A percentile compares a stretch with the other conserved stretches of the same genome.
Conservation (phyloP, 139 green algal genomes). For the Ettlia oleoabundans region DNA sequence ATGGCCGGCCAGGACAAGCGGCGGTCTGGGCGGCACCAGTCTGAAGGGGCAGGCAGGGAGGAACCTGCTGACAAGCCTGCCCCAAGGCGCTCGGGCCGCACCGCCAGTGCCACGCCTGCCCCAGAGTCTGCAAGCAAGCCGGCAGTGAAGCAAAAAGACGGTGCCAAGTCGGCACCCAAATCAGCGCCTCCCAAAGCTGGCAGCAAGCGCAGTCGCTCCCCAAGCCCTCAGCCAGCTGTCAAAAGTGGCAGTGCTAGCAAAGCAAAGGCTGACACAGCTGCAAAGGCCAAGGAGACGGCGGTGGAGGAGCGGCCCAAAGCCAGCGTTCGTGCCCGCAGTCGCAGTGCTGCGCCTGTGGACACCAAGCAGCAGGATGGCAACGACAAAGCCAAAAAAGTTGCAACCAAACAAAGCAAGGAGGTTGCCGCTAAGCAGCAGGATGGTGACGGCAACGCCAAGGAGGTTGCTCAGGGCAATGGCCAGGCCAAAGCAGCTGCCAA, state of each 20-base stretch:
- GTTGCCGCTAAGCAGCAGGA: background rate
- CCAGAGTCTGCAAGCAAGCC: slow-evolving; percentile 15
- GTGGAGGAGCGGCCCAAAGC: background rate
- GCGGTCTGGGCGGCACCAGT: slow-evolving; percentile 23
- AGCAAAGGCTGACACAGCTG: background rate
- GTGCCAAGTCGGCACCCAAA: slow-evolving; percentile 1
- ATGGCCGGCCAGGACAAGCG: slow-evolving; percentile 26
- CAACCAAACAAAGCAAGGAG: too few species aligned
- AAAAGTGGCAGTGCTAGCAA: background rate
- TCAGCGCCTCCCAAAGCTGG: background rate
- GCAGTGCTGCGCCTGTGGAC: background rate
- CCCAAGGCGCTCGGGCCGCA: slow-evolving; percentile 22
- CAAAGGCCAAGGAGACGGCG: background rate
- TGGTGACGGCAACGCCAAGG: background rate
- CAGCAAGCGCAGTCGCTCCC: slow-evolving; percentile 3
- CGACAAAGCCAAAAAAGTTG: background rate
- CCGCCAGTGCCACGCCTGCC: background rate
- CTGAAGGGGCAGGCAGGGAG: slow-evolving; percentile 2
- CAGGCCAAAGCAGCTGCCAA: slow-evolving; percentile 1
- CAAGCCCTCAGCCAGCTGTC: background rate
- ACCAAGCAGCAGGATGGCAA: background rate
- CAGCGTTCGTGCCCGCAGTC: background rate
- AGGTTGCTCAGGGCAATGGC: slow-evolving; percentile 10
- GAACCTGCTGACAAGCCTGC: background rate
- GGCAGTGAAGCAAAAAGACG: background rate